Percentiles rank a stretch among this genome's conserved stretches.
Conservation (phyloP, 345 rosid genomes). For the Odontarrhena argentea region DNA sequence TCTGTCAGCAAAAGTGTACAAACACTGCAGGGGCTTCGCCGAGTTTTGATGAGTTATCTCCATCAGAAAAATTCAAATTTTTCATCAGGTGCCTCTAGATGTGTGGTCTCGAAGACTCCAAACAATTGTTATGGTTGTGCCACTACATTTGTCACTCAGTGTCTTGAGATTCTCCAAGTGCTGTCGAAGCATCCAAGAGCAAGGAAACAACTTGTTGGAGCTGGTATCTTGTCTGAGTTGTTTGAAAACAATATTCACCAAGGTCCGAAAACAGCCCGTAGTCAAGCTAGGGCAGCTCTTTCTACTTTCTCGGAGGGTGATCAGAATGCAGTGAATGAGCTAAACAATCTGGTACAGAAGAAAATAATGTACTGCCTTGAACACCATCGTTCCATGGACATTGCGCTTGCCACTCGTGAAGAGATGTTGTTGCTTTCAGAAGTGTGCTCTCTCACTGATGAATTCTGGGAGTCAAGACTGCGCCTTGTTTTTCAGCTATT, state of each 20-base stretch:
- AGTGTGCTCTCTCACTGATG: constrained; percentile 94
- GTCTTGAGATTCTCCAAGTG: constrained; percentile 86
- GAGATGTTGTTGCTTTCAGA: constrained; percentile 94
- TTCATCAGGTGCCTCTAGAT: constrained; percentile 63
- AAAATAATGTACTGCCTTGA: constrained; percentile 98
- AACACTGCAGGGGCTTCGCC: constrained; percentile 96
- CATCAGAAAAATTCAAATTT: constrained; percentile 84
- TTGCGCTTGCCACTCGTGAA: constrained; percentile 89
- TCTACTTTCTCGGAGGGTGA: constrained; percentile 96
- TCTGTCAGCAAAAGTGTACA: constrained; percentile 99
- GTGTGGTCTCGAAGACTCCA: constrained; percentile 84
- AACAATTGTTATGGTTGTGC: constrained; percentile 98
- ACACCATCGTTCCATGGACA: constrained; percentile 98
- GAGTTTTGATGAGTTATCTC: constrained; percentile 92
- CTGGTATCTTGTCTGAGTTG: constrained; percentile 86
- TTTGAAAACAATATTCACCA: constrained; percentile 98
- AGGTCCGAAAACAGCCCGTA: constrained; percentile 88
- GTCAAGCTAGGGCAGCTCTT: constrained; percentile 93
- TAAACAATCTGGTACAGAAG: constrained; percentile 87
- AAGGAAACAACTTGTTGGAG: constrained; percentile 87
- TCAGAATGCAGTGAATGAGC: constrained; percentile 74
- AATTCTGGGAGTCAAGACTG: constrained; percentile 95
- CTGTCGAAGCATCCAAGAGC: constrained; percentile 77
- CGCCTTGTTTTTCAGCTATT: constrained; percentile 92
- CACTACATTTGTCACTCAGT: constrained; percentile 86